Evolutionary conservation across 2,329 filamentous ascomycete species (phyloP).

Genomic region (Aspergillus aculeatinus): DNA sequence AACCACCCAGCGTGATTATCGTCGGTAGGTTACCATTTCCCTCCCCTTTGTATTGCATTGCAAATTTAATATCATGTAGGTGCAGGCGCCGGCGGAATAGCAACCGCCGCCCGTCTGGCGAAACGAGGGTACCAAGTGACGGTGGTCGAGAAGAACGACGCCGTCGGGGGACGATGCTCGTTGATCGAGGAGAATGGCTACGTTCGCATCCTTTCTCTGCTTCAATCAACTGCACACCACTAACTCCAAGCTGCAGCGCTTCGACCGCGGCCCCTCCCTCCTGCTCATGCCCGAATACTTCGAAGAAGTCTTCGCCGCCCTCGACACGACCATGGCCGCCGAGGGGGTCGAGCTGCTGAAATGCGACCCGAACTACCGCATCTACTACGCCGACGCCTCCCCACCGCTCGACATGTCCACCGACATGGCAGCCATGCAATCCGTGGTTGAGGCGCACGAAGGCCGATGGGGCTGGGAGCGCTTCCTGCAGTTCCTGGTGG

Average conservation of each 20-base stretch:
- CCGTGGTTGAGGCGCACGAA: slow-evolving; percentile 70
- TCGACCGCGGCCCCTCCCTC: slow-evolving; percentile 75
- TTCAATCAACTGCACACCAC: neutral
- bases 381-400: slow-evolving; percentile 67
- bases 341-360: slow-evolving; percentile 69
- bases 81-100: slow-evolving; percentile 69
- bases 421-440: slow-evolving; percentile 70
- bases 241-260: slow-evolving; percentile 48
- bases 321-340: slow-evolving; percentile 63
- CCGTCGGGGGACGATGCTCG: slow-evolving; percentile 70
- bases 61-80: slow-evolving; percentile 41
- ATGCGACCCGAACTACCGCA: slow-evolving; percentile 73
- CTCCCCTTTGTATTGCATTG: neutral
- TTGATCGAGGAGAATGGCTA: slow-evolving; percentile 61
- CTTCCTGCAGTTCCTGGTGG: slow-evolving; percentile 66
- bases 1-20: neutral
- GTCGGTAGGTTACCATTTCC: neutral
- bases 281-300: slow-evolving; percentile 71
- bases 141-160: slow-evolving; percentile 73
- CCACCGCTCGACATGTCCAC: slow-evolving; percentile 58
- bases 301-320: slow-evolving; percentile 65
- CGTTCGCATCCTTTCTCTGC: slow-evolving; percentile 32
- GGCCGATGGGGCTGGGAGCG: slow-evolving; percentile 68
- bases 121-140: slow-evolving; percentile 71
- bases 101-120: slow-evolving; percentile 69